These are phyloP conservation scores for Pseudopithomyces maydicus DNA, from an alignment of 2,329 filamentous ascomycete genomes.

Conservation along the genomic window DNA sequence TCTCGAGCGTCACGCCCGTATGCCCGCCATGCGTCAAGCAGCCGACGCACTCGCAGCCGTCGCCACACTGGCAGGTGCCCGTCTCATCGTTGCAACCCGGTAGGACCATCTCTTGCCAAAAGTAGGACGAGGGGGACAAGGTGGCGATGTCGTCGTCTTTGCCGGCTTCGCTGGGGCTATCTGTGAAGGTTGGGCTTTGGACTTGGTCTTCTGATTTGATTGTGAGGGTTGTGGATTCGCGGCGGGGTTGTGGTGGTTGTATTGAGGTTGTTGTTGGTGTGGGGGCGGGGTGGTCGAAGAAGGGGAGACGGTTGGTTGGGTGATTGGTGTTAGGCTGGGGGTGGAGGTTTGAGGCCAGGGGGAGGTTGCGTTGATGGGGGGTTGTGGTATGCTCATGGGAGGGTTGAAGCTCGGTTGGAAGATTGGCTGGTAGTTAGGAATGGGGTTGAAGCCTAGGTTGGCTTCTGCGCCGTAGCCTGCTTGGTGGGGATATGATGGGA, in stretches of 20 bases:
- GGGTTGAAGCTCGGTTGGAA: conserved; percentile 24
- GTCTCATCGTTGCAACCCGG: conserved; percentile 54
- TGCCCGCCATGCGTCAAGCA: conserved; percentile 59
- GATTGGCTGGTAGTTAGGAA: conserved; percentile 27
- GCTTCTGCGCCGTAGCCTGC: conserved; percentile 35
- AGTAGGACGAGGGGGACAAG: conserved; percentile 44
- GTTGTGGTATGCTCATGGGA: conserved; percentile 21
- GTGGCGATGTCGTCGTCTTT: conserved; percentile 40
- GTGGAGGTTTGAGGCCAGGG: conserved; percentile 32
- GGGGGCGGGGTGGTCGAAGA: neutral
- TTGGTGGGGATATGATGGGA: conserved; percentile 42
- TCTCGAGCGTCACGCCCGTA: conserved; percentile 48
- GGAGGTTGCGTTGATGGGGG: conserved; percentile 17
- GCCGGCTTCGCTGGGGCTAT: conserved; percentile 36
- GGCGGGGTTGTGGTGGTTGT: conserved; percentile 7
- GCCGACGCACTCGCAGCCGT: conserved; percentile 58
- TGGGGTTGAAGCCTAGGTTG: conserved; percentile 13
- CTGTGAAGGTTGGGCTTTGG: conserved; percentile 22
- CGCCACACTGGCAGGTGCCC: conserved; percentile 58
- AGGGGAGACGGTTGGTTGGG: conserved; percentile 11
- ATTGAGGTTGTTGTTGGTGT: no score
- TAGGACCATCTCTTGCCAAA: conserved; percentile 43
- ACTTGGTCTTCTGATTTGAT: conserved; percentile 23
- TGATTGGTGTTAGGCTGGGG: conserved; percentile 19
- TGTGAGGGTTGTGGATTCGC: conserved; percentile 11